Conservation (phyloP, 345 rosid genomes). For the Rubroshorea leprosula region DNA sequence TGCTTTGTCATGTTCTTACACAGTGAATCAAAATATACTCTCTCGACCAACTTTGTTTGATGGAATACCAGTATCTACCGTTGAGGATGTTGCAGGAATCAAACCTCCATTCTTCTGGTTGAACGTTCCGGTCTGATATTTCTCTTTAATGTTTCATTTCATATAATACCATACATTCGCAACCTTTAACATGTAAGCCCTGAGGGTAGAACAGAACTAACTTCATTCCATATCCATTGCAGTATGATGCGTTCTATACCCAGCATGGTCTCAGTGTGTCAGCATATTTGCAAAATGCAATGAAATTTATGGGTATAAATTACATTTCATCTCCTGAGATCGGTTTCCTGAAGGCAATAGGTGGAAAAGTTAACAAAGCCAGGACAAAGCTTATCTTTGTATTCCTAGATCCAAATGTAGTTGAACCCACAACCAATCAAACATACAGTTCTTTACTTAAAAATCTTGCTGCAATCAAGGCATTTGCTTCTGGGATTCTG, state of each 20-base stretch:
- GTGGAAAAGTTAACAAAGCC: constrained; percentile 32
- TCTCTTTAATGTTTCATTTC: background rate
- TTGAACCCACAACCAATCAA: constrained; percentile 67
- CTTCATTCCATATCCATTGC: constrained; percentile 20
- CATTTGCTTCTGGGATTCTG: constrained; percentile 64
- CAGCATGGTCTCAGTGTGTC: constrained; percentile 54
- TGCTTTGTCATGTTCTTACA: background rate
- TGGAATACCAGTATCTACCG: constrained; percentile 31
- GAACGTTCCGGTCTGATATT: constrained; percentile 56
- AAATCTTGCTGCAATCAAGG: constrained; percentile 51
- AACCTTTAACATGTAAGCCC: too few relatives aligned
- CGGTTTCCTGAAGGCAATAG: constrained; percentile 60
- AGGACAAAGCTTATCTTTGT: constrained; percentile 43
- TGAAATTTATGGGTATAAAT: constrained; percentile 14
- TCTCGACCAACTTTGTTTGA: constrained; percentile 55
- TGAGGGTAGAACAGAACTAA: background rate
- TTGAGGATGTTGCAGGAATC: constrained; percentile 40
- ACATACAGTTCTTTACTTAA: constrained; percentile 41
- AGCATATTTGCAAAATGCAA: constrained; percentile 24
- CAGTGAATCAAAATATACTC: constrained; percentile 55
- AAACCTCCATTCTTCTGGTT: constrained; percentile 56
- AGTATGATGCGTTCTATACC: constrained; percentile 60
- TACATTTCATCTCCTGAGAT: constrained; percentile 77
- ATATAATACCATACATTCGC: background rate
- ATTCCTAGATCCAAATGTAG: constrained; percentile 31